Conservation (phyloP, 345 rosid genomes). For the Lumnitzera racemosa region DNA sequence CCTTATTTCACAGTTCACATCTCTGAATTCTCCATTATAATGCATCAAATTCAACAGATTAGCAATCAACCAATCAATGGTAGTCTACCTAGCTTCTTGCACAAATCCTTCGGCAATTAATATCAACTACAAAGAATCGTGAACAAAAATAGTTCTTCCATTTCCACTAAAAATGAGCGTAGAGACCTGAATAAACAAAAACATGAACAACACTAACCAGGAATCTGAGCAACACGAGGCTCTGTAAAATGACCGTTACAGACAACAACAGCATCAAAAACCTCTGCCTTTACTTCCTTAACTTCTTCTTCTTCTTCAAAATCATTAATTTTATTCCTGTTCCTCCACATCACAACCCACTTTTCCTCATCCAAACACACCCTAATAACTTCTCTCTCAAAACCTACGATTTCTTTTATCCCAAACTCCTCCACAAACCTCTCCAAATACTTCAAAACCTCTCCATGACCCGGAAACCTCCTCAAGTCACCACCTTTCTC, state of each 20-base stretch:
- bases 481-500: conserved; percentile 10
- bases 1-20: too few species aligned
- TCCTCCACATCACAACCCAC: conserved; percentile 11
- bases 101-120: background rate
- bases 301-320: too few species aligned
- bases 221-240: conserved; percentile 14
- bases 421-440: conserved; percentile 15
- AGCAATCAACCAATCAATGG: too few species aligned
- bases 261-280: conserved; percentile 19
- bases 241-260: conserved; percentile 12
- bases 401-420: conserved; percentile 8
- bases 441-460: conserved; percentile 13
- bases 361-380: conserved; percentile 3
- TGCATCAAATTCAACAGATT: too few species aligned
- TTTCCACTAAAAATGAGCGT: too few species aligned
- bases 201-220: conserved; percentile 1
- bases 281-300: background rate
- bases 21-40: too few species aligned
- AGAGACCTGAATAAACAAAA: too few species aligned
- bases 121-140: background rate
- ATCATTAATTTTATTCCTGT: background rate
- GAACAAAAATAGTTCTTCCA: too few species aligned
- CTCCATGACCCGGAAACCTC: conserved; percentile 15
- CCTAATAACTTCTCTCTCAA: conserved; percentile 9
- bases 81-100: too few species aligned